phyloP scores from a whole-genome alignment of 2,329 filamentous ascomycete species.

The Ophiobolus disseminans region DNA sequence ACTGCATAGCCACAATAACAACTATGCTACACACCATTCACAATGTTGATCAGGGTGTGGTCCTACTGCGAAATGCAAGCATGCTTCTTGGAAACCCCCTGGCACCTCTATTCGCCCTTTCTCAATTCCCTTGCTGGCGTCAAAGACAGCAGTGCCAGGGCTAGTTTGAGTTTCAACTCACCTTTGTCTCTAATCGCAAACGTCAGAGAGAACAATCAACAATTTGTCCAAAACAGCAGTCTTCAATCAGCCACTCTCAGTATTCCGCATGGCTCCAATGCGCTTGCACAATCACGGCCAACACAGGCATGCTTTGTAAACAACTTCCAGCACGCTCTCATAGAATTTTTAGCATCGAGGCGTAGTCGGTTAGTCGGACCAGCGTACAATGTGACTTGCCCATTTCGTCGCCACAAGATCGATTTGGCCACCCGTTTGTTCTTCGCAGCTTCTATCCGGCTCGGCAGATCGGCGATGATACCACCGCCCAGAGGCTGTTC shows the following conservation, averaged over 20 bases:
- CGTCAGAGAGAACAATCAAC: too few relatives aligned
- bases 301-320: not conserved
- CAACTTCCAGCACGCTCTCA: not conserved
- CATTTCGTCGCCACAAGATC: slow-evolving; percentile 1
- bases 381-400: slow-evolving; percentile 4
- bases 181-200: too few relatives aligned
- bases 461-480: slow-evolving; percentile 16
- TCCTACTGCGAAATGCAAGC: too few relatives aligned
- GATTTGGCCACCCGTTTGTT: slow-evolving; percentile 13
- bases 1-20: too few relatives aligned
- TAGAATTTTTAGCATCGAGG: slow-evolving; percentile 13
- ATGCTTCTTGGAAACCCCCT: too few relatives aligned
- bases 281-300: not conserved
- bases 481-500: slow-evolving; percentile 4
- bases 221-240: not conserved
- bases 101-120: too few relatives aligned
- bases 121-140: too few relatives aligned
- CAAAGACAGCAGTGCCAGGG: too few relatives aligned
- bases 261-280: not conserved
- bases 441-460: slow-evolving; percentile 5
- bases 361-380: slow-evolving; percentile 16
- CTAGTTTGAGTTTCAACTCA: too few relatives aligned
- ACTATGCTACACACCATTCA: too few relatives aligned
- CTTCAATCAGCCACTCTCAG: not conserved
- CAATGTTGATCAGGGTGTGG: too few relatives aligned